Evolutionary conservation across 805 yeast genomes (phyloP).

Genomic region (Metschnikowia kunwiensis): DNA sequence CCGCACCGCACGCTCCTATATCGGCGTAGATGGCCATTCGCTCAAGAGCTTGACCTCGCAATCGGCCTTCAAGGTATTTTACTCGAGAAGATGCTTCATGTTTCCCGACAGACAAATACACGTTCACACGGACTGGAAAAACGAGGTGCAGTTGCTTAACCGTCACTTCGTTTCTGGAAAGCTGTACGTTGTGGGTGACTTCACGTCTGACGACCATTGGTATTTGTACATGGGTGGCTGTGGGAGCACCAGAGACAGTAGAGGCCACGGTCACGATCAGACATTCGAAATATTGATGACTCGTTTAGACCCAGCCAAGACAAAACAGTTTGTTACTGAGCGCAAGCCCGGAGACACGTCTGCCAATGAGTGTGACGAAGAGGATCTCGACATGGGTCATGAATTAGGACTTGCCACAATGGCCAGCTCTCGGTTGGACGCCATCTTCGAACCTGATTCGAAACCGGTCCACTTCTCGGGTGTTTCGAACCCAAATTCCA

Average conservation of each 20-base stretch:
- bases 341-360: constrained; percentile 44
- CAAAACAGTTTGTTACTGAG: constrained; percentile 57
- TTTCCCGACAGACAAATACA: constrained; percentile 81
- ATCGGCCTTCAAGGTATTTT: constrained; percentile 67
- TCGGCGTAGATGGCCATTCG: constrained; percentile 3
- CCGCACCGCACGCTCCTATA: constrained; percentile 30
- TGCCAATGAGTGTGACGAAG: constrained; percentile 30
- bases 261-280: constrained; percentile 44
- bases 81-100: constrained; percentile 89
- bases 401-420: constrained; percentile 70
- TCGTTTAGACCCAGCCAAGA: constrained; percentile 56
- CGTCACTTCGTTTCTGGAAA: constrained; percentile 59
- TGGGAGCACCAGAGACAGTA: constrained; percentile 7
- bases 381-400: constrained; percentile 75
- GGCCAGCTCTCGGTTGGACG: constrained; percentile 56
- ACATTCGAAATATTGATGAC: constrained; percentile 93
- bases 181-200: constrained; percentile 72
- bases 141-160: constrained; percentile 71
- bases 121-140: constrained; percentile 81
- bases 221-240: constrained; percentile 69
- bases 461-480: neutral
- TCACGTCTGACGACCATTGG: constrained; percentile 84
- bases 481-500: constrained; percentile 5
- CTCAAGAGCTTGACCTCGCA: constrained; percentile 22
- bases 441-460: constrained; percentile 38